phyloP scores from a whole-genome alignment of 2,329 filamentous ascomycete genomes.

The Xylariaceae sp. region DNA sequence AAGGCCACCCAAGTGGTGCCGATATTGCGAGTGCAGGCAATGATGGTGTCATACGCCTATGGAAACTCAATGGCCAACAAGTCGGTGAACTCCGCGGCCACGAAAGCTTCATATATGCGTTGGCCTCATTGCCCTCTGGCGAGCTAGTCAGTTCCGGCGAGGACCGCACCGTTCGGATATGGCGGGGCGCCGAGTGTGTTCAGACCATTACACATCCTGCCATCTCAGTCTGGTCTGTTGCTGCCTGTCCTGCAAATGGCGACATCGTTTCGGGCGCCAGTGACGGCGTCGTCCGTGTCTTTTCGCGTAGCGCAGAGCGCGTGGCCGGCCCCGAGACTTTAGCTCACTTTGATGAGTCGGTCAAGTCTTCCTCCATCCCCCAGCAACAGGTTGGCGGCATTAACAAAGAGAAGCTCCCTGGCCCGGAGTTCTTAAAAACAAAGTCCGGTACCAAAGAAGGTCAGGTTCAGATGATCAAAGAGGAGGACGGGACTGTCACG shows the following conservation, averaged over 20 bases:
- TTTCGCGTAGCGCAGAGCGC: conserved; percentile 74
- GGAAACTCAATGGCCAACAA: conserved; percentile 80
- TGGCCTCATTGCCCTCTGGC: conserved; percentile 78
- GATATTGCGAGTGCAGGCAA: conserved; percentile 97
- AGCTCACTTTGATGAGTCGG: conserved; percentile 78
- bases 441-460: conserved; percentile 95
- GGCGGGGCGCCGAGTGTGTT: conserved; percentile 81
- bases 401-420: conserved; percentile 91
- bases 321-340: conserved; percentile 73
- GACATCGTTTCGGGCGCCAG: conserved; percentile 95
- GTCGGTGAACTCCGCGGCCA: conserved; percentile 84
- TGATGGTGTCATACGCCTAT: conserved; percentile 86
- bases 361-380: conserved; percentile 84
- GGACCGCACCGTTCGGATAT: conserved; percentile 90
- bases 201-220: conserved; percentile 98
- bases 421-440: conserved; percentile 81
- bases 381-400: conserved; percentile 83
- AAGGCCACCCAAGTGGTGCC: conserved; percentile 78
- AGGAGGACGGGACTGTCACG: conserved; percentile 80
- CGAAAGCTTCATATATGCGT: conserved; percentile 91
- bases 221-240: conserved; percentile 94
- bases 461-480: conserved; percentile 89
- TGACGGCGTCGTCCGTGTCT: conserved; percentile 84
- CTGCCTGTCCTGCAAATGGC: conserved; percentile 80
- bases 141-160: conserved; percentile 92